Conservation (phyloP, 2,329 filamentous ascomycete genomes). For the Beauveria sp. region DNA sequence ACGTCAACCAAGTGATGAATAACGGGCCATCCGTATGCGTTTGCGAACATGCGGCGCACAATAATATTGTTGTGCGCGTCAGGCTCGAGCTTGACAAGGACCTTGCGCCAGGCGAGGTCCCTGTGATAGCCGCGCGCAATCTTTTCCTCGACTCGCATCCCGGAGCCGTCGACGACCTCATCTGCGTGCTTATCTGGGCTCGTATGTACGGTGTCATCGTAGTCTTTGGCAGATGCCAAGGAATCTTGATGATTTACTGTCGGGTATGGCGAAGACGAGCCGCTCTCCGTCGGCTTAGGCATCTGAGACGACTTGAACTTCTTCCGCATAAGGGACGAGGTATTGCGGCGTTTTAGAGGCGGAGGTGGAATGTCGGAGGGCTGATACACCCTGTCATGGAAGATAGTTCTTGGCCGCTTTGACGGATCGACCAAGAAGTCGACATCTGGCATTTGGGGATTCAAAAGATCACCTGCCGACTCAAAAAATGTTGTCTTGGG, state of each 20-base stretch:
- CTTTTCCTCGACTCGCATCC: slow-evolving; percentile 92
- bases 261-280: slow-evolving; percentile 26
- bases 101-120: slow-evolving; percentile 90
- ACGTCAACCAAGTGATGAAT: slow-evolving; percentile 90
- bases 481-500: slow-evolving; percentile 92
- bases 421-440: slow-evolving; percentile 80
- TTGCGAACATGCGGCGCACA: slow-evolving; percentile 91
- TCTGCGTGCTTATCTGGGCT: slow-evolving; percentile 33
- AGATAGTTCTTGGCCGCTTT: slow-evolving; percentile 79
- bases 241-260: slow-evolving; percentile 34
- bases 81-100: slow-evolving; percentile 87
- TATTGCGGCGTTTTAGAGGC: slow-evolving; percentile 50
- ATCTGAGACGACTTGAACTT: slow-evolving; percentile 18
- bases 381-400: slow-evolving; percentile 93
- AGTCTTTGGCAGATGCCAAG: slow-evolving; percentile 38
- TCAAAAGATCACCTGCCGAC: slow-evolving; percentile 84
- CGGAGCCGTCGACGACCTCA: slow-evolving; percentile 47
- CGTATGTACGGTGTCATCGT: slow-evolving; percentile 43
- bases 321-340: slow-evolving; percentile 27
- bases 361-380: slow-evolving; percentile 86
- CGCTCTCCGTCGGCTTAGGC: slow-evolving; percentile 20
- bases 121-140: slow-evolving; percentile 93
- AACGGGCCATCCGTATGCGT: slow-evolving; percentile 96
- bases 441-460: slow-evolving; percentile 74
- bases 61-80: slow-evolving; percentile 99